Percentiles rank a stretch among this genome's conserved stretches.
phyloP scores from a whole-genome alignment of 805 yeast species.

The Lipomyces orientalis region DNA sequence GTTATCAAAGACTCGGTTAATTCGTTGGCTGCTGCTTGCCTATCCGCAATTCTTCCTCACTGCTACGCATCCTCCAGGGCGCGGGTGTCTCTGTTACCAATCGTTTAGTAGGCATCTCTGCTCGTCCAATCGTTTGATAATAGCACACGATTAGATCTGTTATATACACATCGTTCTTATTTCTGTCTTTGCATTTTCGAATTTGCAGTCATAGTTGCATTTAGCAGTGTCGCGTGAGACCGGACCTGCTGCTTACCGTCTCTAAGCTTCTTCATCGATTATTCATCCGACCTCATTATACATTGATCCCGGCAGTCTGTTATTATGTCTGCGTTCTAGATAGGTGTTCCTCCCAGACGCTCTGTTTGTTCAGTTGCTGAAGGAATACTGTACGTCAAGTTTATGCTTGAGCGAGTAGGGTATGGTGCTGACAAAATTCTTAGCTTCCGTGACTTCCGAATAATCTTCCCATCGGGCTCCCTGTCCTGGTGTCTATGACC shows the following conservation, averaged over 20 bases:
- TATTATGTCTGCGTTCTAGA: not conserved
- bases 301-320: not conserved
- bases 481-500: not conserved
- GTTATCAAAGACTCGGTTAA: not conserved
- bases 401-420: not conserved
- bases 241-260: not conserved
- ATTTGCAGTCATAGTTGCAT: too few species aligned
- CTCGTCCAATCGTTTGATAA: constrained; percentile 2
- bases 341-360: not conserved
- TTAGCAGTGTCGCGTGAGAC: not conserved
- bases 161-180: too few species aligned
- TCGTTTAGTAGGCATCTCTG: not conserved
- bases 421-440: not conserved
- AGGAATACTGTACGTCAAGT: not conserved
- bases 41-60: too few species aligned
- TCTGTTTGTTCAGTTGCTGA: not conserved
- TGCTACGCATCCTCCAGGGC: not conserved
- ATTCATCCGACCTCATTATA: too few species aligned
- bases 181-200: too few species aligned
- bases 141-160: not conserved
- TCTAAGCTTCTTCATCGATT: not conserved
- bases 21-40: not conserved
- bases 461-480: not conserved
- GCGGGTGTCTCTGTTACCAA: not conserved
- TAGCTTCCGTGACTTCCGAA: not conserved